Conservation (phyloP, 2,329 filamentous ascomycete species). For the Trichophyton mentagrophytes region DNA sequence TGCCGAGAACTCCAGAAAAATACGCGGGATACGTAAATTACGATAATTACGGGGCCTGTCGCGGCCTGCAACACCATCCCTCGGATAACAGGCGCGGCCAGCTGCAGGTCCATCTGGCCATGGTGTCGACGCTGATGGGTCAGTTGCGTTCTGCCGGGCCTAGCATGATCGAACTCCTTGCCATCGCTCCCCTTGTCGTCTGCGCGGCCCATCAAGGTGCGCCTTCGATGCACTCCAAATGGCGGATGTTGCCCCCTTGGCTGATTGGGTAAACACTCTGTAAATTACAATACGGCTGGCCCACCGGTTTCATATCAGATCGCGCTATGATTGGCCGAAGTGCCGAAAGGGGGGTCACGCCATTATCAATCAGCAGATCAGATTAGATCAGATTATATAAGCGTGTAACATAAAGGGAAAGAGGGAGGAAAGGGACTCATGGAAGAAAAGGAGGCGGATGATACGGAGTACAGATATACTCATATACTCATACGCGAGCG, state of each 20-base stretch:
- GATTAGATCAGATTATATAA: slow-evolving; percentile 10
- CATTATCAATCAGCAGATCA: slow-evolving; percentile 12
- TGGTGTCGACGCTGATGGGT: neutral
- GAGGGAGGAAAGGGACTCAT: neutral
- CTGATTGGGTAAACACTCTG: neutral
- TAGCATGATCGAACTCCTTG: neutral
- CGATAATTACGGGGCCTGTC: neutral
- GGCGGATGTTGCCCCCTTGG: neutral
- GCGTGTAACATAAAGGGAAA: no score
- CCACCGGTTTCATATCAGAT: neutral
- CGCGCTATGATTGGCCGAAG: neutral
- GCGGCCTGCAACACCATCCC: neutral
- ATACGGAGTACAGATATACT: neutral
- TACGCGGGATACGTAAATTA: neutral
- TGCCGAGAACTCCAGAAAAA: slow-evolving; percentile 2
- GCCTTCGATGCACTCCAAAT: neutral
- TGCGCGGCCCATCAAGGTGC: neutral
- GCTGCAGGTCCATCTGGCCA: neutral
- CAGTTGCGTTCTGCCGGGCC: neutral
- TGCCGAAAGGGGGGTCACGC: neutral
- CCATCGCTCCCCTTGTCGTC: neutral
- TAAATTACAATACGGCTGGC: neutral
- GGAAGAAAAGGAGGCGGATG: neutral
- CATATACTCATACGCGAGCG: neutral
- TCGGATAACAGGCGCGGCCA: neutral